Evolutionary conservation across 768 basidiomycete species (phyloP), one percentile per base, ranked within the genome.

Genomic region (Cystobasidium onofrii): DNA sequence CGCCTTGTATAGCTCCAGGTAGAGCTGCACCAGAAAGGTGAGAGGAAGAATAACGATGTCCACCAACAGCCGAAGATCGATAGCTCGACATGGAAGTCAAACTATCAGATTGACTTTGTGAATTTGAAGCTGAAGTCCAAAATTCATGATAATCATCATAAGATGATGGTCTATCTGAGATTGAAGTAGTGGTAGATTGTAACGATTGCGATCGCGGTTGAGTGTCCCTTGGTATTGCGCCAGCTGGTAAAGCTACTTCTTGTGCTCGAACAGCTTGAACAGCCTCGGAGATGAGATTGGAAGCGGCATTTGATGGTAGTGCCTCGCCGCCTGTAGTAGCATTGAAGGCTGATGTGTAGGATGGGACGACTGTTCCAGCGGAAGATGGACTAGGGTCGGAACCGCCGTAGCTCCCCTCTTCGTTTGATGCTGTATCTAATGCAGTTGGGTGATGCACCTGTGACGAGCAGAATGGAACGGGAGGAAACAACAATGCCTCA

Each of bases 71-170:
- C 31, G 23, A 12, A 29, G 57, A 34, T 60, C 27, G 27, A 60
- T 60, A 60, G 23, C 57, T 60, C 23, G 57, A 60, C 25, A 60
- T 27, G 2, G 57, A 60, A 29, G 57, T 60, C 23, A 60, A 20
- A 60, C 57, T 60, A 60, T 60, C 57, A 29, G 57, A 60, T 29
- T 60, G 57, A 60, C 52, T 54, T 54, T 54, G 52, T 10, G 52
- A 54, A 54, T 54, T 54, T n/a, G 57, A 60, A 60, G 17, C 27
- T 60, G 57, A 60, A 29, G 17, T 60, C 57, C 57, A 60, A 6
- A 29, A 27, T 29, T 60, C 57, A 34, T 60, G 10, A 34, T 60
- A 60, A 29, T 60, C 57, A 60, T 60, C 57, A 29, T 27, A 60
- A 29, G 57, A 60, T 4, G 57, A 34, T 27, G 57, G 33, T 60